A percentile compares a stretch with the other conserved stretches of the same genome.
Conservation (phyloP, 305 asterid species). For the Rubia tinctorum region DNA sequence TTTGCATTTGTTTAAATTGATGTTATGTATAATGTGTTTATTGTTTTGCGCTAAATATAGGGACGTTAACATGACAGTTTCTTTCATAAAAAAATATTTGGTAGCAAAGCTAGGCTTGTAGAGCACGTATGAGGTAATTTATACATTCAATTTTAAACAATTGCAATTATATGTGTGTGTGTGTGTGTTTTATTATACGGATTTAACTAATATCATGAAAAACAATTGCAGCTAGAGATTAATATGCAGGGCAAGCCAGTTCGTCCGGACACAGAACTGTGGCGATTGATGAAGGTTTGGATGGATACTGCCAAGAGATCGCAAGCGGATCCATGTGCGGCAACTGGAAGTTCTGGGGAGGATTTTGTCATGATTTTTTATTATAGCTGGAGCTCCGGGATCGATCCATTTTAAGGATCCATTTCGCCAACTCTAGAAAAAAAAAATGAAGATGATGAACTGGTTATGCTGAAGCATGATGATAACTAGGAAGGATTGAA, state of each 20-base stretch:
- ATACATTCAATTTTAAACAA: no score
- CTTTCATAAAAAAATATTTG: constrained; percentile 28
- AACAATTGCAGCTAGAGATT: constrained; percentile 51
- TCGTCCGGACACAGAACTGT: constrained; percentile 44
- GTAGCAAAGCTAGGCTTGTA: constrained; percentile 25
- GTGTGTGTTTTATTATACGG: not conserved
- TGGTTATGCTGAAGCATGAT: not conserved
- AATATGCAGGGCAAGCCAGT: constrained; percentile 62
- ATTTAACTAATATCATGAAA: no score
- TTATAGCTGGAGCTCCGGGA: constrained; percentile 39
- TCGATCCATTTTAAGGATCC: constrained; percentile 14
- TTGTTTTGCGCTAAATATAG: constrained; percentile 13
- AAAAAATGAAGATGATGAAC: not conserved
- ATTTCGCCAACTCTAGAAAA: no score
- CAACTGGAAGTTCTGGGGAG: constrained; percentile 60
- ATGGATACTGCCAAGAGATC: constrained; percentile 33
- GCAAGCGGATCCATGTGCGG: constrained; percentile 32
- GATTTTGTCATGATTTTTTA: constrained; percentile 72
- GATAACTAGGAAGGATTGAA: no score
- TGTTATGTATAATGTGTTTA: not conserved
- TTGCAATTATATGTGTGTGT: no score
- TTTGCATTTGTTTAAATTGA: no score
- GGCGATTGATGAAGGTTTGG: constrained; percentile 61
- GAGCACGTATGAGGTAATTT: constrained; percentile 33
- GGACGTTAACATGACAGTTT: constrained; percentile 31